phyloP scores from a whole-genome alignment of 2,329 filamentous ascomycete genomes.

The Ophiostoma quercus region DNA sequence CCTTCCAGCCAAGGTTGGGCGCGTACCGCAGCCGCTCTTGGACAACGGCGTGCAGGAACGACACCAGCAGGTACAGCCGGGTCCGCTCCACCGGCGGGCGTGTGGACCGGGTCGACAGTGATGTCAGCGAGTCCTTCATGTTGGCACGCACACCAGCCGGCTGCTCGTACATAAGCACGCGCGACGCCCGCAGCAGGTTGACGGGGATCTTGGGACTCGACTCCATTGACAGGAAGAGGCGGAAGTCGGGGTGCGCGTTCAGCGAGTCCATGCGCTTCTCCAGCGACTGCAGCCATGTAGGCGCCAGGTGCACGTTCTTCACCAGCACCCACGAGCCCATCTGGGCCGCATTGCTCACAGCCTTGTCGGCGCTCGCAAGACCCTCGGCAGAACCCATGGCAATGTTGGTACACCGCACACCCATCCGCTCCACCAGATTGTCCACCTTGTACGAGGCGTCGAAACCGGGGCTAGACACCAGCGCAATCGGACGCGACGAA shows the following conservation, averaged over 20 bases:
- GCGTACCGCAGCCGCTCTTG: slow-evolving; percentile 94
- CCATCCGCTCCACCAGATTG: slow-evolving; percentile 77
- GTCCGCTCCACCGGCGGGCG: slow-evolving; percentile 87
- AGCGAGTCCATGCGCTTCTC: slow-evolving; percentile 96
- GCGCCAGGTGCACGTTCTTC: slow-evolving; percentile 97
- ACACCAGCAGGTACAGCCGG: slow-evolving; percentile 82
- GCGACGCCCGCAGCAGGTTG: slow-evolving; percentile 85
- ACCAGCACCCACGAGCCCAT: slow-evolving; percentile 93
- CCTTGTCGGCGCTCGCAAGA: slow-evolving; percentile 87
- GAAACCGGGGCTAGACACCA: slow-evolving; percentile 93
- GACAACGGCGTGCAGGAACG: slow-evolving; percentile 91
- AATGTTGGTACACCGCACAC: slow-evolving; percentile 85
- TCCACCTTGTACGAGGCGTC: slow-evolving; percentile 99
- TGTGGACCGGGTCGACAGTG: slow-evolving; percentile 66
- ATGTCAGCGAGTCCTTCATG: slow-evolving; percentile 95
- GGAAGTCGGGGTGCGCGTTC: slow-evolving; percentile 88
- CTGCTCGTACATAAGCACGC: slow-evolving; percentile 96
- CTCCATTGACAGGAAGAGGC: slow-evolving; percentile 97
- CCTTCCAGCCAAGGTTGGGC: slow-evolving; percentile 91
- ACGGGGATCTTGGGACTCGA: slow-evolving; percentile 94
- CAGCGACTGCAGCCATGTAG: slow-evolving; percentile 92
- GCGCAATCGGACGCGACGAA: slow-evolving; percentile 76
- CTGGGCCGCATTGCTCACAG: slow-evolving; percentile 85
- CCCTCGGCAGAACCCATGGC: slow-evolving; percentile 99
- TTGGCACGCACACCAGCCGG: slow-evolving; percentile 94